Conservation (phyloP, 352 stramenopile genomes). For the Saprolegnia parasitica region DNA sequence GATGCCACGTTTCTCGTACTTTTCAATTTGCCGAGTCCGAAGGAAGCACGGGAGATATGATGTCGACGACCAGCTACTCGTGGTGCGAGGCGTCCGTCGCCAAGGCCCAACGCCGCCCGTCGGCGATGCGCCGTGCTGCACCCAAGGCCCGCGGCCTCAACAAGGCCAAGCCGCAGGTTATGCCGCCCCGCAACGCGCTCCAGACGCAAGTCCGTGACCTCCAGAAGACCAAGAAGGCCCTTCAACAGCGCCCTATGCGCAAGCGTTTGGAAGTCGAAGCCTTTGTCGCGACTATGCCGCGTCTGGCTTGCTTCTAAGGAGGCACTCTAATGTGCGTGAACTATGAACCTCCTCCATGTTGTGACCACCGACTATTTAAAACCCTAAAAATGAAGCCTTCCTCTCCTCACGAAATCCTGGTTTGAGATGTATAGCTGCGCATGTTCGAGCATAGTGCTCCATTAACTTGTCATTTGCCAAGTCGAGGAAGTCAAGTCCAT, state of each 20-base stretch:
- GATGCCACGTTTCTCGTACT: background rate
- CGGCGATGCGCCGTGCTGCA: background rate
- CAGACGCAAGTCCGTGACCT: conserved; percentile 13
- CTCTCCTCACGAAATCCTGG: background rate
- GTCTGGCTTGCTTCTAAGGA: background rate
- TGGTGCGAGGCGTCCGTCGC: conserved; percentile 23
- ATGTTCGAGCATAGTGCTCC: too few relatives aligned
- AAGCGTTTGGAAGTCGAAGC: background rate
- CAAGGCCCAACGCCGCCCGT: conserved; percentile 4
- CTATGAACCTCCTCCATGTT: background rate
- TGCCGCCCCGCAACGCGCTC: conserved; percentile 24
- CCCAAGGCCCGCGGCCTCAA: background rate
- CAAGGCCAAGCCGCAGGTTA: conserved; percentile 14
- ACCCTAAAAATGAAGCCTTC: conserved; percentile 4
- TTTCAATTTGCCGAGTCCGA: conserved; percentile 15
- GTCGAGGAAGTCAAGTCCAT: too few relatives aligned
- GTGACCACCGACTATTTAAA: conserved; percentile 12
- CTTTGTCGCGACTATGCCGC: background rate
- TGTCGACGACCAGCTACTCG: conserved; percentile 15
- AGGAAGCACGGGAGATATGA: background rate
- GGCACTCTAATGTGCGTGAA: background rate
- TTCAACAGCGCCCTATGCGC: background rate
- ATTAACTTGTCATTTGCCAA: too few relatives aligned
- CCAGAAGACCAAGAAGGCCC: conserved; percentile 13
- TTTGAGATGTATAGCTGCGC: background rate